A percentile compares a stretch with the other conserved stretches of the same genome.
These are phyloP conservation scores for Epichloe uncinata DNA, from an alignment of 2,329 filamentous ascomycete species.

Conservation along the genomic window DNA sequence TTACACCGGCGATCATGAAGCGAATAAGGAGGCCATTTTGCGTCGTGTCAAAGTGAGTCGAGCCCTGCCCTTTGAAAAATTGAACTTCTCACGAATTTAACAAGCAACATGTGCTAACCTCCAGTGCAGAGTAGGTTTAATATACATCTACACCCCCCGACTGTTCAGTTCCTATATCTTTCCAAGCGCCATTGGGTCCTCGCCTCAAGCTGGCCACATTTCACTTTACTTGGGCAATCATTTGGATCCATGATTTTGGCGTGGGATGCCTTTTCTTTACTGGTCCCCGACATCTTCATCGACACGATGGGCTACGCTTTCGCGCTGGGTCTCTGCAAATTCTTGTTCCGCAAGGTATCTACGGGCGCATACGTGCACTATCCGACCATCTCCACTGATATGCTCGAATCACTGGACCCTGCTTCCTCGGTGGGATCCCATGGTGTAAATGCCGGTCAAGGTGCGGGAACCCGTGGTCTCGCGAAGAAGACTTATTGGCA, in stretches of 20 bases:
- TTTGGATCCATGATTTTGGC: conserved; percentile 76
- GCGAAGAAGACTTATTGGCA: conserved; percentile 78
- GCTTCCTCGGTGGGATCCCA: conserved; percentile 41
- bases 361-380: conserved; percentile 96
- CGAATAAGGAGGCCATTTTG: conserved; percentile 67
- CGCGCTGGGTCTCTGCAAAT: conserved; percentile 66
- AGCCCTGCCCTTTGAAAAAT: not conserved
- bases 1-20: conserved; percentile 91
- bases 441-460: conserved; percentile 75
- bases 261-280: conserved; percentile 83
- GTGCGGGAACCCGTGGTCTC: conserved; percentile 54
- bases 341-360: conserved; percentile 66
- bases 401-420: conserved; percentile 73
- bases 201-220: conserved; percentile 75
- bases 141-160: conserved; percentile 72
- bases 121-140: conserved; percentile 67
- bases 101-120: no score
- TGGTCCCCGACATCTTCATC: conserved; percentile 87
- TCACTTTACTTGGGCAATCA: conserved; percentile 90
- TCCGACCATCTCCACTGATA: conserved; percentile 95
- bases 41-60: conserved; percentile 53
- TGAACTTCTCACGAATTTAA: no score
- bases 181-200: conserved; percentile 78
- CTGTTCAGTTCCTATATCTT: conserved; percentile 80
- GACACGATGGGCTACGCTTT: conserved; percentile 99